Conservation (phyloP, 2,329 filamentous ascomycete genomes). For the Lithohypha guttulata region DNA sequence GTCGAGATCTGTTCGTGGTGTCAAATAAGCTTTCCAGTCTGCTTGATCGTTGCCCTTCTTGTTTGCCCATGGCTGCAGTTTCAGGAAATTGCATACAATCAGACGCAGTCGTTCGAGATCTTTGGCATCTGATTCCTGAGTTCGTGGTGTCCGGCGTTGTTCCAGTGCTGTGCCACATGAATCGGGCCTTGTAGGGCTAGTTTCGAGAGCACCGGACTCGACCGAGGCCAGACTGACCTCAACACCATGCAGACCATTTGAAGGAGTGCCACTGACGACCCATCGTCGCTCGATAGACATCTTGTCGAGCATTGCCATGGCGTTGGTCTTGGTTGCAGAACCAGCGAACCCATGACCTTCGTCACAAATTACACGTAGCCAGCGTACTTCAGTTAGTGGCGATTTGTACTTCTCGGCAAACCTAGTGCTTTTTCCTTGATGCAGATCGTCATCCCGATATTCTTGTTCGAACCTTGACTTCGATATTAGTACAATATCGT, state of each 20-base stretch:
- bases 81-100: constrained; percentile 60
- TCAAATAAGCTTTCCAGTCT: constrained; percentile 65
- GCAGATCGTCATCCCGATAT: constrained; percentile 43
- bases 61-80: constrained; percentile 69
- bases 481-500: constrained; percentile 71
- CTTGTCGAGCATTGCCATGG: constrained; percentile 43
- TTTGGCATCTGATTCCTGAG: constrained; percentile 44
- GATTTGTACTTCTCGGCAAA: constrained; percentile 41
- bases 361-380: constrained; percentile 82
- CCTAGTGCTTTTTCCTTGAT: constrained; percentile 37
- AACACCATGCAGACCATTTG: constrained; percentile 68
- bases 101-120: constrained; percentile 57
- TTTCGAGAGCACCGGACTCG: constrained; percentile 23
- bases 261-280: constrained; percentile 86
- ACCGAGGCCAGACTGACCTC: constrained; percentile 46
- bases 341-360: constrained; percentile 81
- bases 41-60: constrained; percentile 45
- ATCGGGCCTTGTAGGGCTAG: neutral
- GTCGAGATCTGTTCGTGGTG: constrained; percentile 51
- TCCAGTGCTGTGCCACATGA: neutral
- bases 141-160: constrained; percentile 27
- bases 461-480: constrained; percentile 62
- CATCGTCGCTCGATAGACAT: constrained; percentile 61
- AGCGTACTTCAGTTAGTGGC: constrained; percentile 61
- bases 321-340: constrained; percentile 47